Conservation (phyloP, 73 alveolate genomes). For the Stentor coeruleus region DNA sequence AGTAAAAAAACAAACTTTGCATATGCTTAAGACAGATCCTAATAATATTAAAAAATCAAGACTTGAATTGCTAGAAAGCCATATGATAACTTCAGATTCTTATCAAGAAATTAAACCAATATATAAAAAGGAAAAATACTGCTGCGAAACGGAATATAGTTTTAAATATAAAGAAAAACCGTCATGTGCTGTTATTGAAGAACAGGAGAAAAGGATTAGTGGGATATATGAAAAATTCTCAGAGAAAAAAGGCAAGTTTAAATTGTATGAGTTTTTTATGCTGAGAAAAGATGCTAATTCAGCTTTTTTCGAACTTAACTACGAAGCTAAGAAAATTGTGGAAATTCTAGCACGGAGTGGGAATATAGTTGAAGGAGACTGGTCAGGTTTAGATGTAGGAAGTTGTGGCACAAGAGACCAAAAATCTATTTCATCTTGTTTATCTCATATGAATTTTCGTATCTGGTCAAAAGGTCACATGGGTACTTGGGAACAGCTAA, state of each 20-base stretch:
- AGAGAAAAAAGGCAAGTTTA: neutral
- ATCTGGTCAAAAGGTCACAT: neutral
- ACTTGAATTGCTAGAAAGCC: neutral
- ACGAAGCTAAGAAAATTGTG: neutral
- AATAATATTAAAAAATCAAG: neutral
- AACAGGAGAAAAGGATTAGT: neutral
- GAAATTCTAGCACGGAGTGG: neutral
- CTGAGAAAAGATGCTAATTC: neutral
- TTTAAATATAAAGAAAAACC: neutral
- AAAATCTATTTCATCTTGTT: neutral
- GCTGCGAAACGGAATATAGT: neutral
- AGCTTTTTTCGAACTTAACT: neutral
- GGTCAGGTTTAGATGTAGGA: slow-evolving; percentile 6
- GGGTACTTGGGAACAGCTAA: slow-evolving; percentile 2
- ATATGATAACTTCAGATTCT: neutral
- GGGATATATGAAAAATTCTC: neutral
- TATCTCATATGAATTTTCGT: neutral
- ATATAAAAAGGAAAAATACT: too few relatives aligned
- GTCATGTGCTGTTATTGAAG: neutral
- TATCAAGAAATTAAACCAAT: neutral
- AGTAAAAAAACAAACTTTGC: neutral
- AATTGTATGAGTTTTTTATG: neutral
- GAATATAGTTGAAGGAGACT: neutral
- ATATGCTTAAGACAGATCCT: neutral
- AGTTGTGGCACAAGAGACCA: neutral